Conservation (phyloP, 371 early-diverging fungal genomes). For the Saksenaea oblongispora region DNA sequence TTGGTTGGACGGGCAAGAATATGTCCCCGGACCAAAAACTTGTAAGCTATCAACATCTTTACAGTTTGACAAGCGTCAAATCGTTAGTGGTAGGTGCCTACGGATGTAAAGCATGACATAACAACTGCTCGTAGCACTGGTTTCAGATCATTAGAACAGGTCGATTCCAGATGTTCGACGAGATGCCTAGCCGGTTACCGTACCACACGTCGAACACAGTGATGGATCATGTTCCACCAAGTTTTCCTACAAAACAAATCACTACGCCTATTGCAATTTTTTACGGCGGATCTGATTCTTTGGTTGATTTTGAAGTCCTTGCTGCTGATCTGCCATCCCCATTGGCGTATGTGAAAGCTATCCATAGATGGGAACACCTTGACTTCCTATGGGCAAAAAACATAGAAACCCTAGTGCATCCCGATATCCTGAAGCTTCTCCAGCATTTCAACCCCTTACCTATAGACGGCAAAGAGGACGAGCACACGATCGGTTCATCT, state of each 20-base stretch:
- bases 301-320: conserved; percentile 74
- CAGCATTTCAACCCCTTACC: conserved; percentile 36
- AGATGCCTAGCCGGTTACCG: conserved; percentile 68
- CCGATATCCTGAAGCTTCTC: conserved; percentile 45
- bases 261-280: conserved; percentile 86
- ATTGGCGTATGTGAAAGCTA: conserved; percentile 62
- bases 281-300: conserved; percentile 86
- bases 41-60: conserved; percentile 87
- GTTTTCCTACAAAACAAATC: conserved; percentile 84
- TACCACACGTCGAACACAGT: conserved; percentile 50
- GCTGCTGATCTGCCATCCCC: conserved; percentile 57
- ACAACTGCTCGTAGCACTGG: conserved; percentile 64
- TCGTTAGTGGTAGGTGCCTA: conserved; percentile 70
- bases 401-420: conserved; percentile 47
- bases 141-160: conserved; percentile 93
- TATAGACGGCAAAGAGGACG: background rate
- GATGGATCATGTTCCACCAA: conserved; percentile 58
- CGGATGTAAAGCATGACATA: background rate
- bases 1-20: conserved; percentile 83
- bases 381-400: conserved; percentile 81
- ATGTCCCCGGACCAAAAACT: conserved; percentile 77
- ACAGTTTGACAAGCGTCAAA: conserved; percentile 89
- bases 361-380: conserved; percentile 77
- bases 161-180: conserved; percentile 93
- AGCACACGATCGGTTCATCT: background rate